phyloP scores from a whole-genome alignment of 768 basidiomycete genomes.

The Tylopilus intermedius region DNA sequence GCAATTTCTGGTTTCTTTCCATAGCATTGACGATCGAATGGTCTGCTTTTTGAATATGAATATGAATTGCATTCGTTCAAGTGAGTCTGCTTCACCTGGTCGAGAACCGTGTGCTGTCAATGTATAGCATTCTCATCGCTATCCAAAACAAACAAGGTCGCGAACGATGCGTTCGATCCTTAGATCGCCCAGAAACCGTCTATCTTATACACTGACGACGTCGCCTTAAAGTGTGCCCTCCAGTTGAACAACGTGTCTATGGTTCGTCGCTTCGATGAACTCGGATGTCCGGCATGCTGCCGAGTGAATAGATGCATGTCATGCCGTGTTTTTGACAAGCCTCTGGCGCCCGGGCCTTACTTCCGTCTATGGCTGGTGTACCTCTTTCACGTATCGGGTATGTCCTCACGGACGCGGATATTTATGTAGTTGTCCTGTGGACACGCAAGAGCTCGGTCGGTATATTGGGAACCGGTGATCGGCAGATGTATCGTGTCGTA shows the following conservation, averaged over 20 bases:
- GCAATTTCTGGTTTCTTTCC: neutral
- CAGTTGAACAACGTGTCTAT: neutral
- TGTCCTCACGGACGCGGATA: neutral
- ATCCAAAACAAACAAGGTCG: neutral
- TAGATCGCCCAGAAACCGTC: neutral
- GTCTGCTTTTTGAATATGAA: neutral
- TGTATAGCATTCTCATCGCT: neutral
- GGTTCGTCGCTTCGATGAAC: neutral
- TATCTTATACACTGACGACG: neutral
- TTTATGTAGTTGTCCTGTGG: neutral
- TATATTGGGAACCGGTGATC: neutral
- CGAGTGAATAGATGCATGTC: neutral
- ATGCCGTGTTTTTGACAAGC: neutral
- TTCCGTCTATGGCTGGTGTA: neutral
- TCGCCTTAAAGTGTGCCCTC: neutral
- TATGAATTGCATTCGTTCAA: neutral
- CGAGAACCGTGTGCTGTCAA: neutral
- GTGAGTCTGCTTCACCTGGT: neutral
- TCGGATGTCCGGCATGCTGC: too few species aligned
- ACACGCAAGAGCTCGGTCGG: neutral
- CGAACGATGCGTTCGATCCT: neutral
- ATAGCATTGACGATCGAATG: neutral
- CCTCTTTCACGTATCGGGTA: neutral
- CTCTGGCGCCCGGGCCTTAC: neutral
- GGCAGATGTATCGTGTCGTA: neutral